Evolutionary conservation across 257 asterid species (phyloP).

Genomic region (Capsicum chinense): DNA sequence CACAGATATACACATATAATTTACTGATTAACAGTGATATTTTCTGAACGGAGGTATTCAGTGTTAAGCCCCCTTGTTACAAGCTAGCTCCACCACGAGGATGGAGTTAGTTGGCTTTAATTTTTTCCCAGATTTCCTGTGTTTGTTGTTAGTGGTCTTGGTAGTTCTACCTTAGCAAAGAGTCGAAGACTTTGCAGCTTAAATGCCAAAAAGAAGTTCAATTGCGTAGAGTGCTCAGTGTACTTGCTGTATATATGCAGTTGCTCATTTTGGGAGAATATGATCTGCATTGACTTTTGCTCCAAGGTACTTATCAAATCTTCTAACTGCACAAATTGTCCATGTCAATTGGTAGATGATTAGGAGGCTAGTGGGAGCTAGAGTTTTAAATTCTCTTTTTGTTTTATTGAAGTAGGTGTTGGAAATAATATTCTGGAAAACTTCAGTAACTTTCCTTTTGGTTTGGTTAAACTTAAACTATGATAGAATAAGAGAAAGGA

Average conservation of each 20-base stretch:
- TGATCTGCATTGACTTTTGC: background rate
- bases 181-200: background rate
- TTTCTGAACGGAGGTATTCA: background rate
- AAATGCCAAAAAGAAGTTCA: background rate
- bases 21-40: background rate
- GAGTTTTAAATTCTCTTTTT: background rate
- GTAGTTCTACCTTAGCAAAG: background rate
- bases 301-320: background rate
- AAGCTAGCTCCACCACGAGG: background rate
- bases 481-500: background rate
- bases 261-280: background rate
- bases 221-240: background rate
- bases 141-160: background rate
- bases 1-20: background rate
- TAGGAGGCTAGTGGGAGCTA: background rate
- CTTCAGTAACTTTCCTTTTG: background rate
- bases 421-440: background rate
- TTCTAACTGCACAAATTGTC: background rate
- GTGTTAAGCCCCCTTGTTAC: background rate
- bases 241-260: background rate
- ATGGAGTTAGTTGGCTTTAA: background rate
- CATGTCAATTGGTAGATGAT: background rate
- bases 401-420: background rate
- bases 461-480: background rate
- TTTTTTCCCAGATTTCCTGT: background rate